Evolutionary conservation across 805 yeast genomes (phyloP).

Genomic region (Zygotorulaspora florentina): DNA sequence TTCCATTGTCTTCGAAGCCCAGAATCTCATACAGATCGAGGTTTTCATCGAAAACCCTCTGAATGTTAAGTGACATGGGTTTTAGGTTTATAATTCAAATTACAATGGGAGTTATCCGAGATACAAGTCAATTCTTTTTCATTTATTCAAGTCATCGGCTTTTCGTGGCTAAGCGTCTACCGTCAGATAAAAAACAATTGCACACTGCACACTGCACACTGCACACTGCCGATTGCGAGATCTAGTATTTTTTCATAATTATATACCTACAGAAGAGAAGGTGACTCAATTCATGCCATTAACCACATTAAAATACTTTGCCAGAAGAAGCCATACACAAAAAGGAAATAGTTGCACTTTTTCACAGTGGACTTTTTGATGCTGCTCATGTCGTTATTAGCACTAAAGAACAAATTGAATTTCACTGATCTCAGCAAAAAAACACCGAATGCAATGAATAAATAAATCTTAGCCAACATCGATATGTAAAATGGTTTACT

Average conservation of each 20-base stretch:
- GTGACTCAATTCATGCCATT: slow-evolving; percentile 38
- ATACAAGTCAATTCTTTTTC: not conserved
- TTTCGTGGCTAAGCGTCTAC: not conserved
- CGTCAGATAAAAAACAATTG: not conserved
- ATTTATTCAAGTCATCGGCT: not conserved
- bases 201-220: too few species aligned
- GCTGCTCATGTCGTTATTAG: slow-evolving; percentile 45
- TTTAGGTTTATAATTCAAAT: too few species aligned
- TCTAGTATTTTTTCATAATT: not conserved
- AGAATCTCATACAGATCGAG: slow-evolving; percentile 41
- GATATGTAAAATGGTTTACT: slow-evolving; percentile 40
- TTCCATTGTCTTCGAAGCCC: slow-evolving; percentile 40
- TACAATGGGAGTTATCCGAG: too few species aligned
- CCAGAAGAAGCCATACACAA: slow-evolving; percentile 75
- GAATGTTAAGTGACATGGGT: slow-evolving; percentile 12
- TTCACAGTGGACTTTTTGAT: slow-evolving; percentile 61
- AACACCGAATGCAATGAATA: slow-evolving; percentile 55
- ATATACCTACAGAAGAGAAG: not conserved
- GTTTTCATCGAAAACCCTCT: slow-evolving; percentile 5
- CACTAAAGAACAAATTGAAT: slow-evolving; percentile 42
- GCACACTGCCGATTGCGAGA: too few species aligned
- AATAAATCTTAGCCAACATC: slow-evolving; percentile 45
- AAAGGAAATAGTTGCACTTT: slow-evolving; percentile 80
- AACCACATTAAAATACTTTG: slow-evolving; percentile 75
- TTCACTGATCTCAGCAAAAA: slow-evolving; percentile 57